Base-by-base conservation (phyloP, 805 yeast species). In the Kuraishia capsulata region DNA sequence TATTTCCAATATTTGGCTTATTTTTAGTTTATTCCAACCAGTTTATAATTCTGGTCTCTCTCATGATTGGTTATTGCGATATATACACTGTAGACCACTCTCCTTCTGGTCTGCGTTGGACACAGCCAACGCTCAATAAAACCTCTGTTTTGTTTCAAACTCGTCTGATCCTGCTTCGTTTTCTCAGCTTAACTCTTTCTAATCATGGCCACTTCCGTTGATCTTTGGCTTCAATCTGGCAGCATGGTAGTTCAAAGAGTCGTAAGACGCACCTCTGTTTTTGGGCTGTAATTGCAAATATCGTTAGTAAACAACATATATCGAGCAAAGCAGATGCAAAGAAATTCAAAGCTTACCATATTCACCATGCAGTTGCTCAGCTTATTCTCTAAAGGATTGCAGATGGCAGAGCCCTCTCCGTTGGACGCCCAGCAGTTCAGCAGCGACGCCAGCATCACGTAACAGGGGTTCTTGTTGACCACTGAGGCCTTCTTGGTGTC, bases 371-470 rank as follows among this genome's bases (percentile, higher is more conserved):
- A 89, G 11, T 61, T 60, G 53, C 85, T 85, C 55, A 88, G 71
- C 43, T 84, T 86, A 26, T 60, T 56, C 52, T 81, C 94, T 35
- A 85, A 60, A 5, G 64, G 66, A 19, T 70, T 65, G 61, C 97
- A 89, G 35, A 64, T 69, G 9, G 69, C 63, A 18, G 81, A 65
- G 43, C 92, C 89, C 59, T 87, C 95, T 36, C 94, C 90, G 61
- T 86, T 84, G 19, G 96, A 84, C 2, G 96, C 94, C 97, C 97
- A 89, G 64, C 97, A 89, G 68, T 83, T 85, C 49, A 89, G 66
- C 57, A 89, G 69, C 35, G 85, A 80, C 1, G 92, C 79, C 89
- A 89, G 84, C 45, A 82, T 63, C 40, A 85, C 87, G 43, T 78
- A 59, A 59, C 96, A 88, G 41, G 85, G 78, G 48, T 81, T 78